Percentiles rank a stretch among this genome's conserved stretches.
These are phyloP conservation scores for Aspergillus terreus DNA, from an alignment of 2,329 filamentous ascomycete species.

Conservation along the genomic window DNA sequence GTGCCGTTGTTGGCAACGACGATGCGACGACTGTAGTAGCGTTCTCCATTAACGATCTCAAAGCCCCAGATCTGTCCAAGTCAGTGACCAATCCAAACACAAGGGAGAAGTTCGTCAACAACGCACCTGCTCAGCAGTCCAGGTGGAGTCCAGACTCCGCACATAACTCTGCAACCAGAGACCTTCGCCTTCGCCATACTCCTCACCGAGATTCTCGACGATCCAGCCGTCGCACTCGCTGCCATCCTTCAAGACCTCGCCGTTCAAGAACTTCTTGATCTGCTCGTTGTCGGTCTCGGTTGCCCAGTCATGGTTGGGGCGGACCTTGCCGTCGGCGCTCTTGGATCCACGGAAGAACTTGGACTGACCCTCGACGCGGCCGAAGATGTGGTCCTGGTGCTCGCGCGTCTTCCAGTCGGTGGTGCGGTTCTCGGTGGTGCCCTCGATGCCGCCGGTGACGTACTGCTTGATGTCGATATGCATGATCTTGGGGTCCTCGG, in stretches of 20 bases:
- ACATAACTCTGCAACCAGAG: conserved; percentile 49
- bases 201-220: conserved; percentile 47
- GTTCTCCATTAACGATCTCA: conserved; percentile 38
- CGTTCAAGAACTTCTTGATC: conserved; percentile 37
- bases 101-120: background rate
- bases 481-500: conserved; percentile 39
- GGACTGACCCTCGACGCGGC: conserved; percentile 61
- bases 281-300: conserved; percentile 39
- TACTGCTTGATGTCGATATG: conserved; percentile 72
- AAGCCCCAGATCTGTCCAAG: conserved; percentile 43
- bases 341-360: conserved; percentile 44
- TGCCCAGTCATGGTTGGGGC: conserved; percentile 32
- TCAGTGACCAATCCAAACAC: background rate
- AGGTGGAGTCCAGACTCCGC: conserved; percentile 45
- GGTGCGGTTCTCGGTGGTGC: conserved; percentile 57
- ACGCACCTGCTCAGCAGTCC: conserved; percentile 53
- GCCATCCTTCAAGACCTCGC: conserved; percentile 48
- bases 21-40: conserved; percentile 42
- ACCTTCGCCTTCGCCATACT: conserved; percentile 41
- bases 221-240: conserved; percentile 59
- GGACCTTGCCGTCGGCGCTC: conserved; percentile 35
- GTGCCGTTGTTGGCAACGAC: conserved; percentile 37
- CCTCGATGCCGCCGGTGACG: conserved; percentile 66
- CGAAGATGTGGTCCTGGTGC: conserved; percentile 78
- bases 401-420: conserved; percentile 59